A percentile compares a stretch with the other conserved stretches of the same genome.
Evolutionary conservation across 768 basidiomycete genomes (phyloP).

Genomic region (Pisolithus sp.): DNA sequence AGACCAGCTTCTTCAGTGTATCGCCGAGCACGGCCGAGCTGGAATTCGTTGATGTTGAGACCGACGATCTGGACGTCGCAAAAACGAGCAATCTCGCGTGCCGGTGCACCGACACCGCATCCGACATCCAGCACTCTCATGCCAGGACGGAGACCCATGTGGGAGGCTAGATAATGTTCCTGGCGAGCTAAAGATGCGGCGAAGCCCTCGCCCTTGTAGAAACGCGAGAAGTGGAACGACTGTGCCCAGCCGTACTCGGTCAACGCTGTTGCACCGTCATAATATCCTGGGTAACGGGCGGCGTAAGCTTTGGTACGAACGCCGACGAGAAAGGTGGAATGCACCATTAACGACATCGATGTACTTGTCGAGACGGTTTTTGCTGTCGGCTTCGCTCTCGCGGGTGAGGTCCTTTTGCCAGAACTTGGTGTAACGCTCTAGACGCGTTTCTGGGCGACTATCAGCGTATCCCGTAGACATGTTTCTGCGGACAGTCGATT

Average conservation of each 20-base stretch:
- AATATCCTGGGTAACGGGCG: constrained; percentile 61
- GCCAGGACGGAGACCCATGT: constrained; percentile 78
- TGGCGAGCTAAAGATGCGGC: constrained; percentile 77
- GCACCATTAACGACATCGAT: constrained; percentile 90
- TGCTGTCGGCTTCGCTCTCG: constrained; percentile 60
- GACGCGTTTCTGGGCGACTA: constrained; percentile 58
- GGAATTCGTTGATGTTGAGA: constrained; percentile 95
- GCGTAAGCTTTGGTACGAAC: not conserved
- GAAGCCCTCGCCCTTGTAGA: constrained; percentile 86
- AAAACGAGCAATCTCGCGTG: constrained; percentile 90
- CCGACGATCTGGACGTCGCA: constrained; percentile 80
- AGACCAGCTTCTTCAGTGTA: constrained; percentile 78
- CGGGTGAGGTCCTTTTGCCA: constrained; percentile 80
- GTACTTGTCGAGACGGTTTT: constrained; percentile 74
- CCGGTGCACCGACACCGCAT: constrained; percentile 96
- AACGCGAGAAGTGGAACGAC: constrained; percentile 96
- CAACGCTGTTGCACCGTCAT: constrained; percentile 91
- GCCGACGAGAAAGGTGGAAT: constrained; percentile 11
- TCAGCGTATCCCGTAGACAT: constrained; percentile 35
- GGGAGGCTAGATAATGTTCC: constrained; percentile 91
- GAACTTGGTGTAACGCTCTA: constrained; percentile 82
- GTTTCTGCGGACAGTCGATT: not conserved
- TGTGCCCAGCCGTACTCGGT: constrained; percentile 93
- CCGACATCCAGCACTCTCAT: constrained; percentile 98
- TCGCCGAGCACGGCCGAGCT: constrained; percentile 73